phyloP scores from a whole-genome alignment of 1,284 basidiomycete species.

The Fistulinella cinereoalba region DNA sequence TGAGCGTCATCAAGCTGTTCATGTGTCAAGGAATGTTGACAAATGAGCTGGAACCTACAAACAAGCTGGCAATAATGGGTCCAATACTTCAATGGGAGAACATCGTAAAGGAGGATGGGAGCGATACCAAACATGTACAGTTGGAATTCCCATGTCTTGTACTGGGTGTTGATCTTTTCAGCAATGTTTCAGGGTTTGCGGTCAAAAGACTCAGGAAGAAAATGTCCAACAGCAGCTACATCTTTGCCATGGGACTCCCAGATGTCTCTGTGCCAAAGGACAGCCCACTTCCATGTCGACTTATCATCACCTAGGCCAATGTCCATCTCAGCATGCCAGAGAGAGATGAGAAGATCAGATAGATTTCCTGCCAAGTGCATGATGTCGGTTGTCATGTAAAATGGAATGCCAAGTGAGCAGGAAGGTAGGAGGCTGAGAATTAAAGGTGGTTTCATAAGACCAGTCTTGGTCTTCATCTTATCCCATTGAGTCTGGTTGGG shows the following conservation, averaged over 20 bases:
- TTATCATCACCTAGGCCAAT: background rate
- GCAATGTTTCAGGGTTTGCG: conserved; percentile 32
- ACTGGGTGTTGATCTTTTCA: conserved; percentile 32
- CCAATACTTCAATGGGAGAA: background rate
- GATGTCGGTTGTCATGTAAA: conserved; percentile 32
- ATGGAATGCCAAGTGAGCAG: conserved; percentile 19
- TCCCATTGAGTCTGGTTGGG: background rate
- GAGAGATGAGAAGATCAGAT: conserved; percentile 28
- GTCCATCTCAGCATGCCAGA: conserved; percentile 34
- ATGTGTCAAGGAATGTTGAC: background rate
- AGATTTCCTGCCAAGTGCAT: conserved; percentile 40
- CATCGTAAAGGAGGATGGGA: background rate
- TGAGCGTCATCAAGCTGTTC: background rate
- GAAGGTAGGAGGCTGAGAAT: background rate
- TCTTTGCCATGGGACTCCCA: background rate
- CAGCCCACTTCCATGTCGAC: background rate
- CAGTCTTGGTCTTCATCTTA: conserved; percentile 22
- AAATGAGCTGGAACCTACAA: conserved; percentile 2
- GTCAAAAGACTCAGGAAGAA: background rate
- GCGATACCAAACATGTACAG: conserved; percentile 7
- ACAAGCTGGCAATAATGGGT: conserved; percentile 2
- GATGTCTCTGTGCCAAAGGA: rapidly evolving
- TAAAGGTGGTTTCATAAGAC: background rate
- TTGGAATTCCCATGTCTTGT: conserved; percentile 4
- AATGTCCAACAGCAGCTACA: rapidly evolving